phyloP scores from a whole-genome alignment of 2,329 filamentous ascomycete species.

The Aureobasidium zeae region DNA sequence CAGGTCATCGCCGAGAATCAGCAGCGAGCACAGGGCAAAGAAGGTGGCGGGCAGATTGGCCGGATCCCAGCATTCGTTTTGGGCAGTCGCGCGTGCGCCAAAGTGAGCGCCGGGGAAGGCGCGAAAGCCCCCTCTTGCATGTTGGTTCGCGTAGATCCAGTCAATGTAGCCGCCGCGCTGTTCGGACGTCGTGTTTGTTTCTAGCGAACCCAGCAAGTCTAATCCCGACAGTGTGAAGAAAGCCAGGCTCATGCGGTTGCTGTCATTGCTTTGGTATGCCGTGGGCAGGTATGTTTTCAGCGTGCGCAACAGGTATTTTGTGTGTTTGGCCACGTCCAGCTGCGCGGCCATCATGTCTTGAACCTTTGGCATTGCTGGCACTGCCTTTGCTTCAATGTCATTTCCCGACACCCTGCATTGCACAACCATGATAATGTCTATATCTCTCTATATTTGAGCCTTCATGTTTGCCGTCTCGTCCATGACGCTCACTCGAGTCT shows the following conservation, averaged over 20 bases:
- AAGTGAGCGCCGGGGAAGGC: constrained; percentile 65
- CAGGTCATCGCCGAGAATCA: constrained; percentile 53
- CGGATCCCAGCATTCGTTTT: constrained; percentile 56
- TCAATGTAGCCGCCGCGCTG: constrained; percentile 50
- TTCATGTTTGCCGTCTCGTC: no score
- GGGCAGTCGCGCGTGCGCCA: constrained; percentile 38
- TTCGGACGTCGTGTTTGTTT: constrained; percentile 43
- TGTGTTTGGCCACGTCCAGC: constrained; percentile 16
- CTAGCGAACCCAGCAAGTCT: constrained; percentile 63
- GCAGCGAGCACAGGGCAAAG: constrained; percentile 71
- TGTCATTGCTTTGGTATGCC: constrained; percentile 75
- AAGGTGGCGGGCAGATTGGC: constrained; percentile 81
- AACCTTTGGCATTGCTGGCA: constrained; percentile 2
- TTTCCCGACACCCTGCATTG: constrained; percentile 4
- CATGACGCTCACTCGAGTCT: constrained; percentile 10
- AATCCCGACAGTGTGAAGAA: constrained; percentile 84
- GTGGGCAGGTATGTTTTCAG: constrained; percentile 68
- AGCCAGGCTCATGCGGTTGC: constrained; percentile 78
- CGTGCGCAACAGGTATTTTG: constrained; percentile 85
- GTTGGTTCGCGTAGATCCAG: constrained; percentile 83
- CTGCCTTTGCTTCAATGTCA: neutral
- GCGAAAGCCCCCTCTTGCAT: constrained; percentile 78
- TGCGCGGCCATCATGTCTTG: constrained; percentile 2
- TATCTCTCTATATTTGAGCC: no score
- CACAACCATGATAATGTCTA: neutral